phyloP scores from a whole-genome alignment of 2,329 filamentous ascomycete genomes.

The Fusarium sp. region DNA sequence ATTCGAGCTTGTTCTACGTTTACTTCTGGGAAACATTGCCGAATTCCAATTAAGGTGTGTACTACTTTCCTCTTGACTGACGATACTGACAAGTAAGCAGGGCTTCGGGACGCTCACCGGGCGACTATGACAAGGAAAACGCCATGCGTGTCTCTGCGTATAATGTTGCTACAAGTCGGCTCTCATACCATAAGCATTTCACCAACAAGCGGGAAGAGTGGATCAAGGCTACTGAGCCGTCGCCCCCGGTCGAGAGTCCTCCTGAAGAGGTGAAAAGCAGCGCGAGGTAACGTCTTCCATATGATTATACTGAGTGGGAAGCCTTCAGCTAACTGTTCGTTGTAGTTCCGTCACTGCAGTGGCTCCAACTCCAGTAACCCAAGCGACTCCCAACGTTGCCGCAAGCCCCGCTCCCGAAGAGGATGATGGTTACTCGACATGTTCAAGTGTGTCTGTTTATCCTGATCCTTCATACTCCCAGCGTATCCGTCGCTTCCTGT shows the following conservation, averaged over 20 bases:
- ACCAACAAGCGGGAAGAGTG: not conserved
- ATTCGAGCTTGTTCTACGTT: slow-evolving; percentile 8
- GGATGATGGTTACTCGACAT: not conserved
- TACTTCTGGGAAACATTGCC: slow-evolving; percentile 11
- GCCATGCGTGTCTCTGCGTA: not conserved
- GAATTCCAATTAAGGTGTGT: slow-evolving; percentile 4
- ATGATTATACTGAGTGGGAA: accelerated
- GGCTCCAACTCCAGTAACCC: too few species aligned
- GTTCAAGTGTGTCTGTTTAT: not conserved
- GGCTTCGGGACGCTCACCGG: not conserved
- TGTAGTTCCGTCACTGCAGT: not conserved
- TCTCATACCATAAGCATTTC: not conserved
- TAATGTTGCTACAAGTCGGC: not conserved
- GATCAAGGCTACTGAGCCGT: accelerated
- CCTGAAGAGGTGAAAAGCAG: not conserved
- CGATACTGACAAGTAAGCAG: accelerated
- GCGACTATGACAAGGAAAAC: not conserved
- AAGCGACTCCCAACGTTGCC: not conserved
- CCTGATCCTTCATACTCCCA: not conserved
- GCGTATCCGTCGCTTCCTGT: not conserved
- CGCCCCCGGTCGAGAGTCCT: accelerated
- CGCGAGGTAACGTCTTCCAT: not conserved
- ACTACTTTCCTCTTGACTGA: accelerated
- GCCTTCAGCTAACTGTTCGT: not conserved
- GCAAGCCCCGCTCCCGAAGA: not conserved